These are phyloP conservation scores for Periconia digitata DNA, from an alignment of 2,329 filamentous ascomycete genomes.

Conservation along the genomic window DNA sequence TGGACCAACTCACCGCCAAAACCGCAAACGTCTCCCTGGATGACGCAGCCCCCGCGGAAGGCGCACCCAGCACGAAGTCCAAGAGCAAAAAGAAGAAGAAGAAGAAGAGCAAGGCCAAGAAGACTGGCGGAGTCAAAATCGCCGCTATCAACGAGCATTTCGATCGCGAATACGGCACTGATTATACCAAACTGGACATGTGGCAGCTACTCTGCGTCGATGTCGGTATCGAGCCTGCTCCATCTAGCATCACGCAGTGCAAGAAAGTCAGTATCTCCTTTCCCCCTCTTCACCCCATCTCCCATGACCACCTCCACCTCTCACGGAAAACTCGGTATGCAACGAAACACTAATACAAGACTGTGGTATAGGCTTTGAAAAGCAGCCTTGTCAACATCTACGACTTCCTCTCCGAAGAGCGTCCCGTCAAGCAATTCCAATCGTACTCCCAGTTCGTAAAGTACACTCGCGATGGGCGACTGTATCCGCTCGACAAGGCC, in stretches of 20 bases:
- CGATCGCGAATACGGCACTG: constrained; percentile 8
- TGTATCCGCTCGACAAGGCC: neutral
- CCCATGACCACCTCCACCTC: too few relatives aligned
- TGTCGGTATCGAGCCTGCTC: constrained; percentile 5
- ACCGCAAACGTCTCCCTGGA: neutral
- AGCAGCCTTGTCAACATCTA: neutral
- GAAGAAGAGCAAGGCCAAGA: constrained; percentile 1
- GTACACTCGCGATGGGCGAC: neutral
- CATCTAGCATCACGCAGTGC: constrained; percentile 7
- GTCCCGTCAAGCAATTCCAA: neutral
- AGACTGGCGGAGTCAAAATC: neutral
- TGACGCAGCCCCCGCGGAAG: too few relatives aligned
- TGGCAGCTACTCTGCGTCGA: constrained; percentile 15
- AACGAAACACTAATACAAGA: neutral
- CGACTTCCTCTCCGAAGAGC: neutral
- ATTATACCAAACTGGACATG: constrained; percentile 1
- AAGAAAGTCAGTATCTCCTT: constrained; percentile 14
- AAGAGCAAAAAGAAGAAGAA: constrained; percentile 2
- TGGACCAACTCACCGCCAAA: too few relatives aligned
- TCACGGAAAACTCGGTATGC: too few relatives aligned
- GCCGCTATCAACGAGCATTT: constrained; percentile 9
- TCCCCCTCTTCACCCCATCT: too few relatives aligned
- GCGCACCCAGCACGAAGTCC: neutral
- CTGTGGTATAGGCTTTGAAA: neutral
- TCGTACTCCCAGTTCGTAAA: neutral